Percentiles rank a stretch among this genome's conserved stretches.
phyloP scores from a whole-genome alignment of 345 rosid genomes.

The Eucalyptus victrix region DNA sequence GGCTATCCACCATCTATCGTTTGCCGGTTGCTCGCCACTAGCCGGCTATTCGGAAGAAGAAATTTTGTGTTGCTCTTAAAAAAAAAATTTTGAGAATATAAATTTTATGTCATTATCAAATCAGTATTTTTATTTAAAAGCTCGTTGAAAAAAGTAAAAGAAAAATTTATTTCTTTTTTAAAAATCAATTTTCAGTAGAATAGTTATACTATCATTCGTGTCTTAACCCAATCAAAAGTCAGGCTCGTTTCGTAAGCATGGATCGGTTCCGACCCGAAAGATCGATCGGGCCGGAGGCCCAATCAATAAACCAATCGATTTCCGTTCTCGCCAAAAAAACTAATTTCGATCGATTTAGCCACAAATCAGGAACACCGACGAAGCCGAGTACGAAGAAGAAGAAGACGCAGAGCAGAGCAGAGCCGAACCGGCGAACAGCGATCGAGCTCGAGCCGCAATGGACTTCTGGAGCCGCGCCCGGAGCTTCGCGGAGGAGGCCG shows the following conservation, averaged over 20 bases:
- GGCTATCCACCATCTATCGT: fast-evolving
- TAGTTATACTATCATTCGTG: fast-evolving
- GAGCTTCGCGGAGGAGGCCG: constrained; percentile 45
- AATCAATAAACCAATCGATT: background rate
- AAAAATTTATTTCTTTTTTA: fast-evolving
- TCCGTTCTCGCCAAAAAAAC: background rate
- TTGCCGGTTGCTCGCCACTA: fast-evolving
- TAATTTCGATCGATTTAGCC: background rate
- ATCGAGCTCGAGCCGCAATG: constrained; percentile 3
- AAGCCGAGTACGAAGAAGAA: background rate
- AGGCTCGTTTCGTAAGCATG: background rate
- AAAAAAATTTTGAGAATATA: fast-evolving
- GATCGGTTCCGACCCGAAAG: background rate
- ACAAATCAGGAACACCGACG: background rate
- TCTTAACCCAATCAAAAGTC: background rate
- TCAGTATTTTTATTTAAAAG: fast-evolving
- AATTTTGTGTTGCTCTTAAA: too few relatives aligned
- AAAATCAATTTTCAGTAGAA: too few relatives aligned
- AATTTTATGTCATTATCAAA: fast-evolving
- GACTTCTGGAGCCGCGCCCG: constrained; percentile 46
- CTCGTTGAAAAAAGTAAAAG: fast-evolving
- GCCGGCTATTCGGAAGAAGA: fast-evolving
- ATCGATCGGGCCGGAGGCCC: background rate
- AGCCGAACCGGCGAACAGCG: background rate
- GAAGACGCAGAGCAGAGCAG: background rate